These are phyloP conservation scores for Fraxinus greggii DNA, from an alignment of 305 asterid genomes.

Conservation along the genomic window DNA sequence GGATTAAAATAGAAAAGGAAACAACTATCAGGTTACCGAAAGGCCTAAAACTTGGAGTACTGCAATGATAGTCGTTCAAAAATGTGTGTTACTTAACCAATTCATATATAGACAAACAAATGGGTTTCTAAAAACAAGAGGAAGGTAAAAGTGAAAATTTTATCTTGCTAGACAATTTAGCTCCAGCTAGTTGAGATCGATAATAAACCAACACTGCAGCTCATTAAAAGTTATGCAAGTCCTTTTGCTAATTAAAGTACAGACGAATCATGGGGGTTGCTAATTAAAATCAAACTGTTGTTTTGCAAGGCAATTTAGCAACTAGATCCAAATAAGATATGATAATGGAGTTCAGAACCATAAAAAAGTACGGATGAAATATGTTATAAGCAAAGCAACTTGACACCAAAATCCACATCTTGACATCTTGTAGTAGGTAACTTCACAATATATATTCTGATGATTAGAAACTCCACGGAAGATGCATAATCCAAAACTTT, in stretches of 20 bases:
- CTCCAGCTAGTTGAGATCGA: background rate
- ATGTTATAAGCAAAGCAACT: background rate
- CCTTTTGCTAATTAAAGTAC: background rate
- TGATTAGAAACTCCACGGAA: background rate
- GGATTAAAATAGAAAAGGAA: background rate
- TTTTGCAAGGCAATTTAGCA: background rate
- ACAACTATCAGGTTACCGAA: slow-evolving; percentile 2
- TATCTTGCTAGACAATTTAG: background rate
- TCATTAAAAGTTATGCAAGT: background rate
- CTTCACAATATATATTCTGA: background rate
- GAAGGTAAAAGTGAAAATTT: background rate
- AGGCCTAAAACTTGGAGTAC: background rate
- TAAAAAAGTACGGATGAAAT: background rate
- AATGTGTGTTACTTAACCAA: background rate
- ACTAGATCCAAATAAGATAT: background rate
- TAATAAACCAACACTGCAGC: background rate
- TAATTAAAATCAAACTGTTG: background rate
- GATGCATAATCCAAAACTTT: background rate
- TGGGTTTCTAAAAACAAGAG: slow-evolving; percentile 1
- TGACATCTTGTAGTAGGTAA: background rate
- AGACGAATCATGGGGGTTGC: background rate
- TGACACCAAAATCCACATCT: slow-evolving; percentile 18
- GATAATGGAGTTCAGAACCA: slow-evolving; percentile 4
- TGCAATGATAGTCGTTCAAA: background rate
- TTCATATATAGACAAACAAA: background rate